Conservation (phyloP, 2,329 filamentous ascomycete species). For the Cryphonectria nitschkei region DNA sequence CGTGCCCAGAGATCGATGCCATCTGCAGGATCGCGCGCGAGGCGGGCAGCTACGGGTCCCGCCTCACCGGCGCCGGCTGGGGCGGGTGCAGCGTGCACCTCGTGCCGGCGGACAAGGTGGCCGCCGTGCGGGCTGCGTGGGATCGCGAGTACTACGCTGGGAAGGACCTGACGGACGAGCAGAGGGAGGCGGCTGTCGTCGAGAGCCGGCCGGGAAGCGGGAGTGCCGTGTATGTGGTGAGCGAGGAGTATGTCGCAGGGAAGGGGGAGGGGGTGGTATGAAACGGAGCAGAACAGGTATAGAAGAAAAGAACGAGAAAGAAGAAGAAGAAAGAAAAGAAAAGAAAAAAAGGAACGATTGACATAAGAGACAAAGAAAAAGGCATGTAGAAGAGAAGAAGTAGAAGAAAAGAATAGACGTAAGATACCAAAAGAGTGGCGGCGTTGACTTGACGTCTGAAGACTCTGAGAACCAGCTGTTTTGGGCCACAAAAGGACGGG, state of each 20-base stretch:
- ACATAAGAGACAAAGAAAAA: neutral
- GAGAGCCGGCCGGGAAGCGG: slow-evolving; percentile 86
- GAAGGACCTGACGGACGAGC: slow-evolving; percentile 67
- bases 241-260: slow-evolving; percentile 31
- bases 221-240: slow-evolving; percentile 56
- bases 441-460: too few species aligned
- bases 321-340: too few species aligned
- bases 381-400: neutral
- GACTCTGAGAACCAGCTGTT: too few species aligned
- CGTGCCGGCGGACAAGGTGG: slow-evolving; percentile 81
- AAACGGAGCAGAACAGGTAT: neutral
- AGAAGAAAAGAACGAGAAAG: too few species aligned
- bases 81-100: slow-evolving; percentile 95
- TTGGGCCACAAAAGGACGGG: neutral
- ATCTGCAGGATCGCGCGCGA: slow-evolving; percentile 78
- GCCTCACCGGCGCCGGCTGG: slow-evolving; percentile 94
- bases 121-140: slow-evolving; percentile 76
- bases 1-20: slow-evolving; percentile 87
- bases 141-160: slow-evolving; percentile 81
- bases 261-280: neutral
- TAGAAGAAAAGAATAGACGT: neutral
- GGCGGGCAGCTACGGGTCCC: slow-evolving; percentile 81
- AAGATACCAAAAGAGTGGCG: too few species aligned
- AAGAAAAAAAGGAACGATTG: neutral
- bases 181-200: slow-evolving; percentile 78